Conservation (phyloP, 495 filamentous ascomycete species). For the Achaetomiella virescens region DNA sequence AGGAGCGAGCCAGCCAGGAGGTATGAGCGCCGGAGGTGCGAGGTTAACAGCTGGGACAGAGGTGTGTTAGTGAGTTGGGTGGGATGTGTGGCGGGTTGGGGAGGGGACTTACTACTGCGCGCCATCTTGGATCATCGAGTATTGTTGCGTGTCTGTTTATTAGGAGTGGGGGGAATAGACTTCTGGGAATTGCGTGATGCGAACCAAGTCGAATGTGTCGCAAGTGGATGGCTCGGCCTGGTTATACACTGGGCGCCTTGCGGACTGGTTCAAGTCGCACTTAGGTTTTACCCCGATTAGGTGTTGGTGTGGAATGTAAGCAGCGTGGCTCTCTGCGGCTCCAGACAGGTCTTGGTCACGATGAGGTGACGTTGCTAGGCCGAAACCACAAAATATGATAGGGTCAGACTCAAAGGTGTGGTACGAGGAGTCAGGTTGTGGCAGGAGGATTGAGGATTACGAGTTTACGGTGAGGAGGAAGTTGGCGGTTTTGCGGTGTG, state of each 20-base stretch:
- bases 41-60: conserved; percentile 29
- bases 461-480: too few species aligned
- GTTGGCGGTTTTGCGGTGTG: too few species aligned
- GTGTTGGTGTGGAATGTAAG: not conserved
- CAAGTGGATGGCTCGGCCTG: too few species aligned
- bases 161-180: not conserved
- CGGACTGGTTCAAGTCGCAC: too few species aligned
- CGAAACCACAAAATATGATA: not conserved
- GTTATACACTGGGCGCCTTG: too few species aligned
- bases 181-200: not conserved
- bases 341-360: not conserved
- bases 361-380: not conserved
- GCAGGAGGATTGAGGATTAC: too few species aligned
- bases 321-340: not conserved
- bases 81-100: not conserved
- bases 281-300: not conserved
- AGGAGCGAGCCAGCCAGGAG: conserved; percentile 68
- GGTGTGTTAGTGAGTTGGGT: not conserved
- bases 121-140: too few species aligned
- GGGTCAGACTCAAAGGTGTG: not conserved
- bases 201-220: not conserved
- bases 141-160: not conserved
- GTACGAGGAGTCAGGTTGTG: not conserved
- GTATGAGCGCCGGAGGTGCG: conserved; percentile 56
- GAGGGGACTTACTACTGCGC: too few species aligned